Base-by-base conservation (phyloP, 225 moss, liverwort and hornwort genomes). In the Marchantia polymorpha region DNA sequence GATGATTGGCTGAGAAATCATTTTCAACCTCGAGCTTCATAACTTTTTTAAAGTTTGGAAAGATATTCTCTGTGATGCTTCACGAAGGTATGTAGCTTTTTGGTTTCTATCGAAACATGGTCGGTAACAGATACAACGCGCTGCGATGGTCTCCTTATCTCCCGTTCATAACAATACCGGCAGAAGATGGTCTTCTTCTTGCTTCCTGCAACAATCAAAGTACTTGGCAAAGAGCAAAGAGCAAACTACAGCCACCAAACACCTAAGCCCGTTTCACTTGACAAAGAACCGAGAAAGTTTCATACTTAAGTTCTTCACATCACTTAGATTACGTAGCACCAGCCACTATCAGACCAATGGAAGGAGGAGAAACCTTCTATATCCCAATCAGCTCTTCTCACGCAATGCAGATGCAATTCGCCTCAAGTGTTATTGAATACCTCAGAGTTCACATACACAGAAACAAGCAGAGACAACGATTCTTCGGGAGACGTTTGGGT, bases 101-200 rank as follows among this genome's bases (percentile, higher is more conserved):
- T 61, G 23, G 61, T 61, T 19, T 61, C 61, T 22, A 61, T 7
- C 61, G n/a, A 61, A 39, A 22, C 19, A 61, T 61, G 16, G 39
- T 39, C 39, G 39, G 5, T 39, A 22, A 61, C 61, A 22, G 9
- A 61, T 7, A n/a, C 15, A 61, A 61, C 61, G 26, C n/a, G 11
- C 50, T 22, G 47, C 14, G 11, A 71, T 73, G 10, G 54, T 10
- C 75, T 75, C 26, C 74, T 72, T 13, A 75, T 2, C 39, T 31
- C 75, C 59, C 59, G 58, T 59, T 46, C 30, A 31, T 27, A 22
- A 75, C 56, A 53, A 75, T 80, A 74, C 83, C 83, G 12, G 83
- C 83, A 56, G 86, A 86, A 23, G 61, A 67, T 54, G 86, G 86
- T 49, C 86, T 80, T 54, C 80, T 73, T 25, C 74, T 83, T 74